Evolutionary conservation across 169 alveolate species (phyloP), one percentile per base, ranked within the genome.

Genomic region (Plasmodium yoelii): DNA sequence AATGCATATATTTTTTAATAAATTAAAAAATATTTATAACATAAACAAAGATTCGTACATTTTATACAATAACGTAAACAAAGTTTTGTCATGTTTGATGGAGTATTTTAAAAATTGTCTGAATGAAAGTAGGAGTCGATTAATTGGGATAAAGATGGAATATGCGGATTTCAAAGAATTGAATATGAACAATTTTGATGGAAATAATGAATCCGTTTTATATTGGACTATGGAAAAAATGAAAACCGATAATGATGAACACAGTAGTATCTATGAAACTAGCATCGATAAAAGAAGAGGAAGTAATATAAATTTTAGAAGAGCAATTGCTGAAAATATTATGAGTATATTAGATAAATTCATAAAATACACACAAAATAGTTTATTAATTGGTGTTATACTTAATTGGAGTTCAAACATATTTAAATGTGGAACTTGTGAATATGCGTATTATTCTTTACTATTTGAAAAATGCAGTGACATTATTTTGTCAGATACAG

Each of bases 321-420:
- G 56, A 9, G 22, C 68, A 15, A 42, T 80, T 51, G 19, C 59
- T 44, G 46, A 80, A 70, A 80, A 80, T 65, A 61, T 80, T 80
- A 60, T 39, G 44, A 57, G 60, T 67, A 28, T 80, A 47, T 65
- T 80, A 47, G 90, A 80, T 44, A 26, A 39, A n/a, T 80, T 65
- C 26, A 46, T 80, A 34, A 42, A 47, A 34, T 80, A 53, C 49
- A 39, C 67, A 39, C 44, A 80, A 13, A 80, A 80, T 47, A 59
- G 56, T 47, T 55, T 80, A 59, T n/a, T 80, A 67, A 67, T 67
- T 15, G 68, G 82, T 57, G 22, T 39, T 22, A 4, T 80, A 46
- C 44, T 80, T 26, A 80, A 80, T 4, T 80, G 90, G 90, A 22
- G 64, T 59, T 47, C 28, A 67, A 65, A 70, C 44, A 64, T 80